Percentiles rank a stretch among this genome's conserved stretches.
Conservation (phyloP, 2,329 filamentous ascomycete species). For the Monilinia vaccinii-corymbosi region DNA sequence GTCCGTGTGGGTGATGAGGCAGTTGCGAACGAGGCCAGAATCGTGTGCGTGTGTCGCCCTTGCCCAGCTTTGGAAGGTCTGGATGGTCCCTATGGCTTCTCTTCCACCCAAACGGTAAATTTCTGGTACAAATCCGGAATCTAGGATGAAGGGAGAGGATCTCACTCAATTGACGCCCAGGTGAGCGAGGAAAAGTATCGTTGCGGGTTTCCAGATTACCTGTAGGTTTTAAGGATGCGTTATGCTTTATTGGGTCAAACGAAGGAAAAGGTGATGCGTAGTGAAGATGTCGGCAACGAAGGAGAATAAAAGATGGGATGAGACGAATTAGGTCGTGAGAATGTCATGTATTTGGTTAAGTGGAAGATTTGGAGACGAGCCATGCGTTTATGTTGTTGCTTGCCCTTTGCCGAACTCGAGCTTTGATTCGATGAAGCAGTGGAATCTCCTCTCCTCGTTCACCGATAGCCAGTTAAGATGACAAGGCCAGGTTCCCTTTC, state of each 20-base stretch:
- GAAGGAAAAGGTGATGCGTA: neutral
- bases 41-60: neutral
- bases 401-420: conserved; percentile 8
- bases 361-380: conserved; percentile 8
- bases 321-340: conserved; percentile 7
- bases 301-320: conserved; percentile 6
- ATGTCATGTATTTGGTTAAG: neutral
- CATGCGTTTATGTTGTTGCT: conserved; percentile 10
- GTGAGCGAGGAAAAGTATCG: neutral
- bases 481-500: conserved; percentile 4
- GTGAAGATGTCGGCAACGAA: conserved; percentile 4
- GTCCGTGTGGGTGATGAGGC: neutral
- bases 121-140: conserved; percentile 2
- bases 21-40: neutral
- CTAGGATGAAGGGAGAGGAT: neutral
- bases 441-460: conserved; percentile 9
- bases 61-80: neutral
- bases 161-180: conserved; percentile 5
- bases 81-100: neutral
- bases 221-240: neutral
- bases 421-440: conserved; percentile 10
- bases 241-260: neutral
- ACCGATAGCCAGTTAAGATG: conserved; percentile 4
- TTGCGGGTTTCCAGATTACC: conserved; percentile 6
- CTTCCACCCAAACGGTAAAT: neutral